A percentile compares a stretch with the other conserved stretches of the same genome.
Evolutionary conservation across 75 land plant species (phyloP).

Genomic region (Picea glauca): DNA sequence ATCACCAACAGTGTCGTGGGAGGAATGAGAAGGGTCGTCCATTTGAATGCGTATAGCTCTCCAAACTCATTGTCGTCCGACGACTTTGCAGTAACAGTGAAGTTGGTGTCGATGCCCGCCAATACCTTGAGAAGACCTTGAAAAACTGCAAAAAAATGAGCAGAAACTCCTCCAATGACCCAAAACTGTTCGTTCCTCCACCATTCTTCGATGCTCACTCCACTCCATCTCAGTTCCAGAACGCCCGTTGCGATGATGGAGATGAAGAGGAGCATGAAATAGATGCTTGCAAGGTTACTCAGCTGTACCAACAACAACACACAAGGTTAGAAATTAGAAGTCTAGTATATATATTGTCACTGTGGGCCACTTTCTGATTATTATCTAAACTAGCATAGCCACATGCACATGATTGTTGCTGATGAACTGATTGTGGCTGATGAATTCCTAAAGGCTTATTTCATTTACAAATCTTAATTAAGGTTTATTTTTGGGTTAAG

Average conservation of each 20-base stretch:
- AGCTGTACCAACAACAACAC: slow-evolving; percentile 14
- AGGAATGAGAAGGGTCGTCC: slow-evolving; percentile 83
- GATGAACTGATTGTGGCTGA: too few relatives aligned
- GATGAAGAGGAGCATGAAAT: slow-evolving; percentile 56
- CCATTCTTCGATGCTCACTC: slow-evolving; percentile 68
- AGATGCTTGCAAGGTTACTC: slow-evolving; percentile 56
- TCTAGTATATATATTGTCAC: too few relatives aligned
- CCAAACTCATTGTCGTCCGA: slow-evolving; percentile 58
- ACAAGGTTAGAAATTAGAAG: too few relatives aligned
- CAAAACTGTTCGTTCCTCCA: slow-evolving; percentile 87
- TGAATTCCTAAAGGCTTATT: too few relatives aligned
- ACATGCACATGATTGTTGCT: too few relatives aligned
- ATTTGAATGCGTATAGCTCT: slow-evolving; percentile 79
- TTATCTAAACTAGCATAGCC: too few relatives aligned
- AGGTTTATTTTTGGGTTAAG: too few relatives aligned
- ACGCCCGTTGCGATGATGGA: slow-evolving; percentile 62
- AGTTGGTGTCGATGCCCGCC: slow-evolving; percentile 86
- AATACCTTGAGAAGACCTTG: slow-evolving; percentile 78
- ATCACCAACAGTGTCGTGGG: slow-evolving; percentile 72
- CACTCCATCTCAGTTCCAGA: slow-evolving; percentile 79
- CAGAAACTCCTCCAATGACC: slow-evolving; percentile 82
- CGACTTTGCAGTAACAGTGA: slow-evolving; percentile 82
- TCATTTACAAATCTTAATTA: too few relatives aligned
- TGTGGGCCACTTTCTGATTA: too few relatives aligned
- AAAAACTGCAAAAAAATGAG: slow-evolving; percentile 76